Evolutionary conservation across 257 asterid genomes (phyloP), one percentile per base, ranked within the genome.

Genomic region (Plantago elongata): DNA sequence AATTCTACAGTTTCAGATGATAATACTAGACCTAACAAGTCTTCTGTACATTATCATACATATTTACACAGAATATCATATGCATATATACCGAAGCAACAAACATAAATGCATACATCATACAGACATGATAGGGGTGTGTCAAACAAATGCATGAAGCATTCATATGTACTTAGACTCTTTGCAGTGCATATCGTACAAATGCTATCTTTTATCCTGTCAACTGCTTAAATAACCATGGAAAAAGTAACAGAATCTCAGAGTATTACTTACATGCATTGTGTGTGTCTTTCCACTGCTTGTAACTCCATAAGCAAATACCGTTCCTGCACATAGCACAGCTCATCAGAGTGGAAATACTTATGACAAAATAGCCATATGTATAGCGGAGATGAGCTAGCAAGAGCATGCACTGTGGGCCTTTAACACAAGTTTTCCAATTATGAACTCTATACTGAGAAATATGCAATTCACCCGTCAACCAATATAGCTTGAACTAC

Each of bases 261-360:
- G 42, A 47, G 69, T 64, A 17, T 58, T 29, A 76, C 97, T 84
- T 78, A 93, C 99, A 79, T 93, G 99, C 99, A 93, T 93, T 45
- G 99, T 93, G 77, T 93, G 96, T 38, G 99, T 93, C 88, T 93
- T 93, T 72, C 99, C 99, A 77, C 99, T 93, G 67, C 97, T 93
- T 45, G 99, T 93, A 73, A 93, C 99, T 71, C 99, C 99, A 79
- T 93, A 93, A 70, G 99, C 99, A 85, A 93, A 93, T 58, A 93
- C 99, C 57, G 99, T 93, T 66, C 97, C 99, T 93, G 88, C 81
- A 81, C 30, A 73, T 61, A 60, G 70, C 68, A 44, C 66, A 45
- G 55, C 56, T 65, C 3, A 69, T 75, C 63, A 81, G 66, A 61
- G 37, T 15, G 40, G 50, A 75, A 44, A 51, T 57, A 50, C 45